Evolutionary conservation across 345 rosid species (phyloP).

Genomic region (Sapria himalayana): DNA sequence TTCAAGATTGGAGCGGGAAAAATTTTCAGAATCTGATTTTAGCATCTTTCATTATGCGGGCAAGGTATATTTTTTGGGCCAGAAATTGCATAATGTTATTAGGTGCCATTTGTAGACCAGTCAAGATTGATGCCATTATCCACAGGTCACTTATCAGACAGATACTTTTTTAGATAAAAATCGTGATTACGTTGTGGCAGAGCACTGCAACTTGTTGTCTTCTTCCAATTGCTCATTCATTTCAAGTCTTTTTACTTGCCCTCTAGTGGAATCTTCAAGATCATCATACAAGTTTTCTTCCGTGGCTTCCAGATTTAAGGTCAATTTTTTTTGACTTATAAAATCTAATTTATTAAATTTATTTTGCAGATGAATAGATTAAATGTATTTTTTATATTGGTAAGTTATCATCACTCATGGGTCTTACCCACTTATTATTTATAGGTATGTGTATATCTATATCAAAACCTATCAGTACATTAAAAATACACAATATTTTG

Average conservation of each 20-base stretch:
- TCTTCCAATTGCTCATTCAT: conserved; percentile 72
- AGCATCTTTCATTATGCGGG: conserved; percentile 91
- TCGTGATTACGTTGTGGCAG: conserved; percentile 88
- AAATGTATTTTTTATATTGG: no score
- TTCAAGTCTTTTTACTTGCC: conserved; percentile 55
- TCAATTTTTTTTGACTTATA: no score
- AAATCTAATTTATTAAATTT: background rate
- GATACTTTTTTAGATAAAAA: conserved; percentile 80
- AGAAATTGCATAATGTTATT: conserved; percentile 3
- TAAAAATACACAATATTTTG: no score
- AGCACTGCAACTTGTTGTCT: conserved; percentile 75
- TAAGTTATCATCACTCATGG: no score
- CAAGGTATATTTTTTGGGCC: conserved; percentile 39
- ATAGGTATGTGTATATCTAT: no score
- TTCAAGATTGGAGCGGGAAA: conserved; percentile 64
- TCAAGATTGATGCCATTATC: conserved; percentile 6
- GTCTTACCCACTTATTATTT: no score
- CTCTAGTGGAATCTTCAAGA: conserved; percentile 51
- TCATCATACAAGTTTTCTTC: conserved; percentile 97
- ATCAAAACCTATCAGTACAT: no score
- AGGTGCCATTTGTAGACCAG: no score
- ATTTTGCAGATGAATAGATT: no score
- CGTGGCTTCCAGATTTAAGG: conserved; percentile 94
- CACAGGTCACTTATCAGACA: conserved; percentile 85
- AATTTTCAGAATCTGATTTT: conserved; percentile 92